Evolutionary conservation across 140 eudicot genomes (phyloP), one percentile per base, ranked within the genome.

Genomic region (Ambrosia hybrid): DNA sequence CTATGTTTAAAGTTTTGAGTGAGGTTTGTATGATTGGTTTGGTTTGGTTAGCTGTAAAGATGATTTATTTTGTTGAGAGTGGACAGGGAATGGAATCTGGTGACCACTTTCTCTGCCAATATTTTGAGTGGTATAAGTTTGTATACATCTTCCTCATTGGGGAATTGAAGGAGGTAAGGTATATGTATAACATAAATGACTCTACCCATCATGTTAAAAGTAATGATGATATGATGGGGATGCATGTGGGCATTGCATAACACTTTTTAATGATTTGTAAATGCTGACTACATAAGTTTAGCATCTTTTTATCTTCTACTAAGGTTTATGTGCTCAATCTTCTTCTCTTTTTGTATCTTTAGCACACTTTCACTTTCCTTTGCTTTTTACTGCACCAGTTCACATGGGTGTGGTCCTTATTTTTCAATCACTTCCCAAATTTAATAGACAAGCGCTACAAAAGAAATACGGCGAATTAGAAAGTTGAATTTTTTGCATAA

Each of bases 11-110:
- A 55, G 75, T 69, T 68, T 69, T 46, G 81, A 76, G 81, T 76
- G 81, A 76, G 76, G 81, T 68, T 52, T 78, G 73, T 57, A 66
- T 74, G 59, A 26, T 73, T 68, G 71, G 58, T 79, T 68, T 74
- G 72, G 73, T 64, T 51, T 79, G 66, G 68, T 64, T 73, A 78
- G 73, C 77, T 62, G 77, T 78, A 73, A 73, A 73, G 83, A 68
- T 74, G 52, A 13, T 58, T 48, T 36, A 76, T 72, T 72, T 73
- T 67, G 81, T 69, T 75, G 63, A 48, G 67, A 65, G 75, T 36
- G 69, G 70, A 60, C 80, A 76, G 76, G 37, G 48, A 71, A 78
- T 78, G 77, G 77, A 63, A 78, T 78, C 82, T 41, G 61, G 58
- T 76, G 71, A 73, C 76, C 76, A 67, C 71, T 49, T 67, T 52